A percentile compares a stretch with the other conserved stretches of the same genome.
Conservation (phyloP, 306 rosid species). For the Inga oerstediana region DNA sequence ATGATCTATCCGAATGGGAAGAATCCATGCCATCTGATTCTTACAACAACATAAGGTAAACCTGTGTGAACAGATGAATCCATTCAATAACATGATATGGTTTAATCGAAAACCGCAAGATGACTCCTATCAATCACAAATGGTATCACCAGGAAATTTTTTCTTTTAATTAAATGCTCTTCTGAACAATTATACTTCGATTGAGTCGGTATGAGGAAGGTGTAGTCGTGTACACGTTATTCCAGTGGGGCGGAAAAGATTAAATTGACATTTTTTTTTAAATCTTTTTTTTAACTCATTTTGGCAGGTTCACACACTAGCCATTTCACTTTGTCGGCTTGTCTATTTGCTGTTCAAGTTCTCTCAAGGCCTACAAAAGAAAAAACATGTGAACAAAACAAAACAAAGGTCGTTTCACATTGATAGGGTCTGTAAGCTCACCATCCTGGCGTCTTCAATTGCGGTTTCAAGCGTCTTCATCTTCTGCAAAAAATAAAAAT, state of each 20-base stretch:
- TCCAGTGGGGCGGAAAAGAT: background rate
- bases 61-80: background rate
- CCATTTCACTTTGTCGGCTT: slow-evolving; percentile 33
- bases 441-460: slow-evolving; percentile 65
- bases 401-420: slow-evolving; percentile 11
- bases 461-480: slow-evolving; percentile 71
- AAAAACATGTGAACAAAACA: background rate
- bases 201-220: background rate
- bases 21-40: background rate
- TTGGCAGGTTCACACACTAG: slow-evolving; percentile 1
- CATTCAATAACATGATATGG: background rate
- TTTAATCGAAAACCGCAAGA: background rate
- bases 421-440: slow-evolving; percentile 39
- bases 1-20: background rate
- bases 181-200: background rate
- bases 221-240: background rate
- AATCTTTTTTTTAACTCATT: background rate
- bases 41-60: background rate
- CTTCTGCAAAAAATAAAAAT: slow-evolving; percentile 49
- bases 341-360: slow-evolving; percentile 40
- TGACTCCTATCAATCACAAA: background rate
- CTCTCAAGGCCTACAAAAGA: slow-evolving; percentile 55
- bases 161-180: background rate
- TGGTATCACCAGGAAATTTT: background rate
- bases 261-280: background rate